Evolutionary conservation across 2,329 filamentous ascomycete species (phyloP).

Genomic region (Epichloe sp.): DNA sequence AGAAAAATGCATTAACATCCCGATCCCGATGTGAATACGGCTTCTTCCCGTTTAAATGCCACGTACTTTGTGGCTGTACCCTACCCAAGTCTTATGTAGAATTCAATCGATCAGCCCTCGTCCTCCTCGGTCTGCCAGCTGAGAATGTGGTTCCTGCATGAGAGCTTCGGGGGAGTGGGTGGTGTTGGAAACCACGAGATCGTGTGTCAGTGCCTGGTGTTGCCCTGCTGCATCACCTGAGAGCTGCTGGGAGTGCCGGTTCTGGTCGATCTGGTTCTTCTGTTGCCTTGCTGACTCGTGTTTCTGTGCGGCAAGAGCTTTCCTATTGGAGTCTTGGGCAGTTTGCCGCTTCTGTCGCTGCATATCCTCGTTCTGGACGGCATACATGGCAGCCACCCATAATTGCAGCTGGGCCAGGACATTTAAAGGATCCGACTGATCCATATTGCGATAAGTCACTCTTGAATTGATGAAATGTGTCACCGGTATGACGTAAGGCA

Average conservation of each 20-base stretch:
- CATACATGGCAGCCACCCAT: slow-evolving; percentile 30
- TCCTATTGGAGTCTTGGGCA: slow-evolving; percentile 21
- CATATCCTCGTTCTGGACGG: slow-evolving; percentile 30
- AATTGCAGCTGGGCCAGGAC: slow-evolving; percentile 28
- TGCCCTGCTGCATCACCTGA: slow-evolving; percentile 8
- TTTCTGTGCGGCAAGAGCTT: slow-evolving; percentile 13
- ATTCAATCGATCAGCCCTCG: slow-evolving; percentile 14
- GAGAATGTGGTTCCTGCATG: slow-evolving; percentile 17
- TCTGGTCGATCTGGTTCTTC: background rate
- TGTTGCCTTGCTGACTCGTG: slow-evolving; percentile 14
- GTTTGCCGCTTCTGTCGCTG: slow-evolving; percentile 27
- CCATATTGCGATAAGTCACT: slow-evolving; percentile 30
- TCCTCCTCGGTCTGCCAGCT: slow-evolving; percentile 17
- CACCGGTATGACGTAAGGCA: slow-evolving; percentile 26
- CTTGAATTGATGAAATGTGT: slow-evolving; percentile 30
- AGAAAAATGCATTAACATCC: background rate
- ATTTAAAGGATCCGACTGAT: slow-evolving; percentile 25
- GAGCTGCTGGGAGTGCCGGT: background rate
- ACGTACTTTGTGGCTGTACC: background rate
- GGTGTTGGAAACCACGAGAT: slow-evolving; percentile 5
- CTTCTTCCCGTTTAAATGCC: too few relatives aligned
- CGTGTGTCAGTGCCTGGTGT: background rate
- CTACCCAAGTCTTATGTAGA: background rate
- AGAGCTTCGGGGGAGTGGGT: slow-evolving; percentile 10
- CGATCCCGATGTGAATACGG: too few relatives aligned